Base-by-base conservation (phyloP, 1,284 basidiomycete species). In the Wallemia ichthyophaga region DNA sequence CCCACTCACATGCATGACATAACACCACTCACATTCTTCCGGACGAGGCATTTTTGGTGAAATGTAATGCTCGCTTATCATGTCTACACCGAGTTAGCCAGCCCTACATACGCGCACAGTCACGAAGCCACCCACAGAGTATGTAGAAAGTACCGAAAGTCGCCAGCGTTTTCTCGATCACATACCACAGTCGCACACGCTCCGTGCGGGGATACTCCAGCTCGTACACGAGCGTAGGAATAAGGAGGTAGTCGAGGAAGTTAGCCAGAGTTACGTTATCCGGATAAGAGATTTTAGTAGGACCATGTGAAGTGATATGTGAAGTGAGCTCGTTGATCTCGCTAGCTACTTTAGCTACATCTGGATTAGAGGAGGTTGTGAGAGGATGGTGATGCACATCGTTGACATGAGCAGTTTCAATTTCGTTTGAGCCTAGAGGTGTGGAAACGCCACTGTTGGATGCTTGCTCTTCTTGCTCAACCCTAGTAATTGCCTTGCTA, bases 91-190 rank as follows among this genome's bases (percentile, higher is more conserved):
- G 27, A 27, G 59, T 48, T 23, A 59, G 59, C 54, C 54, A 59
- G 25, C 60, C 48, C n/a, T 23, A 58, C 7, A 32, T 25, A n/a
- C 19, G 25, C 27, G 24, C 23, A 13, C 2, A 31, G n/a, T 60
- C n/a, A n/a, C n/a, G n/a, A 53, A 64, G 81, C 3, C 55, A 27
- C 55, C 23, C 27, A 69, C 88, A 88, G 59, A 96, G 76, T 32
- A 96, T 75, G 1, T 82, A 83, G 71, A 98, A 96, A 0, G 91
- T 95, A 56, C 92, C 92, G 67, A 95, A 87, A 1, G 87, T 91
- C 25, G 91, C 92, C 2, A 85, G 78, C 0, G 84, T 84, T 74
- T 96, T 96, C 70, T 98, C 92, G 62, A 96, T 79, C 1, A 98
- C 75, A 66, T 96, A 96, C 19, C 85, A 67, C 0, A 86, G 88